Percentiles rank a stretch among this genome's conserved stretches.
These are phyloP conservation scores for Allantophomopsis lycopodina DNA, from an alignment of 2,329 filamentous ascomycete genomes.

Conservation along the genomic window DNA sequence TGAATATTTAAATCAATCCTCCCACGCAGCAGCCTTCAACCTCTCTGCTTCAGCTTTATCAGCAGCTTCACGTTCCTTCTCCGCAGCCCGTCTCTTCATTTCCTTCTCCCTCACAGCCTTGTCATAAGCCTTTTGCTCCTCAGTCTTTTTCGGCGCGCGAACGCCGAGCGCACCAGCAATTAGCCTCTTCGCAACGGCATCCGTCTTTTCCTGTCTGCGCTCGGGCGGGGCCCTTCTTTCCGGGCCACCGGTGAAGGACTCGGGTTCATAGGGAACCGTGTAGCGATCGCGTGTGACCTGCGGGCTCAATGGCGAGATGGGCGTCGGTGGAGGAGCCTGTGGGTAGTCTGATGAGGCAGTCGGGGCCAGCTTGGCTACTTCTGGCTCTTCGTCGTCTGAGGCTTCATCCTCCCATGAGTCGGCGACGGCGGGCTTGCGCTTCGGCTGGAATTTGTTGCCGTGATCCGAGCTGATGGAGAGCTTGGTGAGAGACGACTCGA, in stretches of 20 bases:
- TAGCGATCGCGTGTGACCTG: conserved; percentile 6
- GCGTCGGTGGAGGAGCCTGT: conserved; percentile 51
- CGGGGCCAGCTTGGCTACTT: conserved; percentile 10
- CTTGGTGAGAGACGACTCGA: conserved; percentile 13
- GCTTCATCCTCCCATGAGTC: conserved; percentile 70
- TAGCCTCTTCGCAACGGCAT: conserved; percentile 76
- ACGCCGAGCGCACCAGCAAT: conserved; percentile 83
- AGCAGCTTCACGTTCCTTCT: conserved; percentile 47
- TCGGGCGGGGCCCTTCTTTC: conserved; percentile 8
- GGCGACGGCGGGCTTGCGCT: conserved; percentile 27
- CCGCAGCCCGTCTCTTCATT: conserved; percentile 59
- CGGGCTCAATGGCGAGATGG: conserved; percentile 33
- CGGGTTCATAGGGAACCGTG: conserved; percentile 5
- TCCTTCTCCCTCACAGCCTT: conserved; percentile 72
- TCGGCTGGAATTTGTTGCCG: conserved; percentile 17
- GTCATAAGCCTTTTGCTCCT: conserved; percentile 83
- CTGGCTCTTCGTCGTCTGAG: conserved; percentile 20
- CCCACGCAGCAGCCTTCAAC: conserved; percentile 80
- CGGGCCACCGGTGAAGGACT: conserved; percentile 3
- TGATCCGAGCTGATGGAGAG: conserved; percentile 11
- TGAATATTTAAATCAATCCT: conserved; percentile 33
- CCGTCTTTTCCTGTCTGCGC: conserved; percentile 74
- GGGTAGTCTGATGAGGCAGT: conserved; percentile 19
- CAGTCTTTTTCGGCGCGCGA: conserved; percentile 65
- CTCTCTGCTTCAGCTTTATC: conserved; percentile 46